Base-by-base conservation (phyloP, 129 eudicot species). In the Calendula officinalis region DNA sequence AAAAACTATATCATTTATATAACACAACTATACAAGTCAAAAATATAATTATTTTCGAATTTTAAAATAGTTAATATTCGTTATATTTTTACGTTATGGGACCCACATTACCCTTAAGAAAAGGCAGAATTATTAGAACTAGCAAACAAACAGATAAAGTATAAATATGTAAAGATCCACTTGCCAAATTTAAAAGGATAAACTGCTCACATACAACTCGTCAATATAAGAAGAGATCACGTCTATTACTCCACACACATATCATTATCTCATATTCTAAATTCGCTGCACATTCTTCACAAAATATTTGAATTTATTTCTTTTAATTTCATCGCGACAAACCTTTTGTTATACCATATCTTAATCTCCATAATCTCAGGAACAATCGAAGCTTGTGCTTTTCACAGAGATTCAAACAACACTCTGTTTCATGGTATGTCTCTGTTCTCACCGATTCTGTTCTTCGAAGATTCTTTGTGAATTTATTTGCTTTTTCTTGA, bases 151-250 rank as follows among this genome's bases (percentile, higher is more conserved):
- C 12, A 46, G 15, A 4, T 6, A 13, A 52, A 32, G 2, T 12
- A 62, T 5, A 32, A 30, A 11, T 22, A 37, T 10, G 16, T 16
- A 14, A 32, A 43, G 14, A 41, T 42, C 63, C 76, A 41, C 54
- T 35, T 14, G 70, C 70, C 44, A 72, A 51, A 73, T 72, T 64
- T 56, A 63, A 65, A 14, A 30, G 17, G 56, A 33, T 44, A 30
- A 52, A 59, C 27, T 42, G 14, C 8, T 10, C 61, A 71, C 48
- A 62, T 13, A 9, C 49, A 15, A 46, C 62, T 45, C 77, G 16
- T 36, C 60, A 14, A 56, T 73, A 72, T 73, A 73, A 73, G 61
- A 17, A 64, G 78, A 56, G 52, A 65, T 56, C 72, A 73, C 72
- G 54, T 73, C 72, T 65, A 51, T 14, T 45, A 45, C 48, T 73